Evolutionary conservation across 1,284 basidiomycete species (phyloP), one percentile per base, ranked within the genome.

Genomic region (Trichosporon asahii): DNA sequence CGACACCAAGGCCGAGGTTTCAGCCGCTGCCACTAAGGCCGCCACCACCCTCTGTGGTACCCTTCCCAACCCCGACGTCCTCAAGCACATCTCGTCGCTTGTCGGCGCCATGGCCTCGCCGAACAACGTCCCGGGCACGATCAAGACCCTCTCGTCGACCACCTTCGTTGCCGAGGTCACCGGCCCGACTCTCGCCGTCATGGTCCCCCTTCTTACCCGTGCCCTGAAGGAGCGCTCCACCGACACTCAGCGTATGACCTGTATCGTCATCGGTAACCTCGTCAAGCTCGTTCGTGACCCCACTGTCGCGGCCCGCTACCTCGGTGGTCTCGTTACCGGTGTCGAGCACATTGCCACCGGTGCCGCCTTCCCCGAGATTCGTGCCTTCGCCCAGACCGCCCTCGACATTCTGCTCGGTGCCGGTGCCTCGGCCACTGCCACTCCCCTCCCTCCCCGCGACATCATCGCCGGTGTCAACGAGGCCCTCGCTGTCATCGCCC

Each of bases 81-180:
- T 89, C 68, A 92, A 93, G 46, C 96, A 98, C 84, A 92, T 97
- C 70, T 90, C 92, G 60, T 87, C 89, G 64, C 90, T 99, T 72
- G 95, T 99, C 73, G 93, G 93, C 83, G 94, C 94, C 84, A 99
- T 99, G 96, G 89, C 91, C 65, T 90, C 94, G 76, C 93, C 96
- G 4, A 83, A 85, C 66, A 85, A 86, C 57, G 95, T 98, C 21
- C 89, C 95, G 9, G 90, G 90, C 53, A 97, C 95, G 78, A 95
- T 99, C 88, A 99, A 99, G 86, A 90, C 94, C 64, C 87, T 98
- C 9, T 95, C 94, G 7, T 81, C 80, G 69, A 95, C 94, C 49
- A 98, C 96, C 15, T 99, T 98, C 78, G 97, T 99, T 71, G 93
- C 95, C 68, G 96, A 99, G 85, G 95, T 99, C 76, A 98, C 92